Evolutionary conservation across 164 flowering plant genomes (phyloP).

Genomic region (Vitis labrusca): DNA sequence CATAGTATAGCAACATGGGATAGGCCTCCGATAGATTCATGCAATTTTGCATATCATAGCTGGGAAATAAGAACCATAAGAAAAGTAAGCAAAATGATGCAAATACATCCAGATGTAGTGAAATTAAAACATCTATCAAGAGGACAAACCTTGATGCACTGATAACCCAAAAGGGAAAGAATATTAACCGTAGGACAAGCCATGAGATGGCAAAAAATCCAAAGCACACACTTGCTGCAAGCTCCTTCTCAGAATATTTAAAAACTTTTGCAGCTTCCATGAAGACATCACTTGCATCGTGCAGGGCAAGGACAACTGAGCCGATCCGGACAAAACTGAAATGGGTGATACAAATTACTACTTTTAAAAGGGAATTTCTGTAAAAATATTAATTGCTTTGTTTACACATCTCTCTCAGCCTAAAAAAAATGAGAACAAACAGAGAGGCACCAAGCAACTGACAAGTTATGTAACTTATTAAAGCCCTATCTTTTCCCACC

Average conservation of each 20-base stretch:
- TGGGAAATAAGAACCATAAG: slow-evolving; percentile 31
- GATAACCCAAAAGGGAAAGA: slow-evolving; percentile 88
- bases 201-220: slow-evolving; percentile 84
- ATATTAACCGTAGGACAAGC: slow-evolving; percentile 71
- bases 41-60: slow-evolving; percentile 36
- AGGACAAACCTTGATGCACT: slow-evolving; percentile 57
- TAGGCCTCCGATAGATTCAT: slow-evolving; percentile 46
- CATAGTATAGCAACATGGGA: slow-evolving; percentile 46
- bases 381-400: background rate
- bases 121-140: slow-evolving; percentile 5
- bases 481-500: no score
- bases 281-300: slow-evolving; percentile 89
- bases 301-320: slow-evolving; percentile 72
- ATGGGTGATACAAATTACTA: background rate
- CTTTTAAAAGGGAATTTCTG: background rate
- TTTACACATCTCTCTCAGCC: no score
- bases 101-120: background rate
- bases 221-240: slow-evolving; percentile 75
- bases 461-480: background rate
- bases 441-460: background rate
- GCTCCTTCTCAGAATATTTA: slow-evolving; percentile 77
- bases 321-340: slow-evolving; percentile 86
- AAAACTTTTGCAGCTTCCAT: slow-evolving; percentile 87
- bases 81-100: background rate
- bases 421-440: background rate